Evolutionary conservation across 345 rosid genomes (phyloP), one percentile per base, ranked within the genome.

Genomic region (Melaleuca alternifolia): DNA sequence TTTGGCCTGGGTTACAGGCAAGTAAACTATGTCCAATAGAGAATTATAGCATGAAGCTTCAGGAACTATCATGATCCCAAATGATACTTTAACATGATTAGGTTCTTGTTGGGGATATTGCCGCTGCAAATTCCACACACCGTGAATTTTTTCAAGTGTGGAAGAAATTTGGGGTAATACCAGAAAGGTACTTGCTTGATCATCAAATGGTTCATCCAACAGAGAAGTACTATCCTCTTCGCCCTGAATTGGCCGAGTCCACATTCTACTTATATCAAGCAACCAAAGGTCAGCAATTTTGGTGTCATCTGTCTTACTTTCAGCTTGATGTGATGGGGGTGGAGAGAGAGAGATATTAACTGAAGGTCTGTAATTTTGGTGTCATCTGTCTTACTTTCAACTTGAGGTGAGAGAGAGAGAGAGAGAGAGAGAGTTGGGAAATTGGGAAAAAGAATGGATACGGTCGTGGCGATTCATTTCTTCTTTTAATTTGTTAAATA

Each of bases 1-100:
- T 97, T 91, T 97, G 99, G 99, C 99, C 99, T 79, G 98, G 99
- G 88, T 92, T 97, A 56, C 99, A 97, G 95, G 99, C 91, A 88
- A 87, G 91, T 87, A 62, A 86, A 61, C 87, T 59, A 87, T 87
- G 86, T 85, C 77, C 61, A 71, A 12, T 14, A 82, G 79, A 46
- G 50, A 76, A n/a, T 76, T 71, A 7, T 65, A 1, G 48, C 46
- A 50, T 56, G 41, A 86, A 41, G 28, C 24, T 82, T 48, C 51
- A 41, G 18, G 79, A 50, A 57, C 86, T 13, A 33, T 71, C 79
- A 18, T 71, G 0, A 71, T 62, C 76, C 76, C 76, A 71, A 71
- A 71, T 41, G 48, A 33, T 18, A 33, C 79, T 71, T 41, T 71
- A 59, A 71, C 54, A 83, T 85, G 79, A 83, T 79, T 89, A 97